Evolutionary conservation across 371 early-diverging fungal genomes (phyloP).

Genomic region (Mortierella sp.): DNA sequence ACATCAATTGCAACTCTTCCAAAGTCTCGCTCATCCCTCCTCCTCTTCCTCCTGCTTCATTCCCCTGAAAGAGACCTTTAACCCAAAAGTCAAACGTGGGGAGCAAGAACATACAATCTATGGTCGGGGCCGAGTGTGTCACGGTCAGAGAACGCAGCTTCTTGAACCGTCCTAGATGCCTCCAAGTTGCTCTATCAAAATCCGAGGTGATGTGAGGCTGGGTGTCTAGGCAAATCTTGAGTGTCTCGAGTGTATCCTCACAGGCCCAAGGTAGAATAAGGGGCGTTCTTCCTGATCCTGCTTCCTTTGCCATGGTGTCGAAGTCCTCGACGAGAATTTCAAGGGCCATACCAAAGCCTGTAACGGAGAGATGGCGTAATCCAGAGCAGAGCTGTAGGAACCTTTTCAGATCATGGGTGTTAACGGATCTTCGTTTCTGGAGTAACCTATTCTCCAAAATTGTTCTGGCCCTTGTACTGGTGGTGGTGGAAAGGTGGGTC

Average conservation of each 20-base stretch:
- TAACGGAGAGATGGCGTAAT: background rate
- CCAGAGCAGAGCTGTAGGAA: background rate
- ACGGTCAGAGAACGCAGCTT: background rate
- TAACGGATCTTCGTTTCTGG: background rate
- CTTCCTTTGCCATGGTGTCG: background rate
- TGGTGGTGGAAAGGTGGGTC: background rate
- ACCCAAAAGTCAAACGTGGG: conserved; percentile 16
- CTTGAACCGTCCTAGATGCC: background rate
- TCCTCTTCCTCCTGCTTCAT: background rate
- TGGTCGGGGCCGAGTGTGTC: background rate
- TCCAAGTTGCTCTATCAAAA: conserved; percentile 8
- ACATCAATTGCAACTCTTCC: background rate
- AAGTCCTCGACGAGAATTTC: background rate
- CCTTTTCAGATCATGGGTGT: background rate
- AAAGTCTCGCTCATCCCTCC: conserved; percentile 4
- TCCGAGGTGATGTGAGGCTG: background rate
- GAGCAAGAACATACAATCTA: background rate
- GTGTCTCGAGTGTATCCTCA: conserved; percentile 14
- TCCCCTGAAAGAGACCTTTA: conserved; percentile 1
- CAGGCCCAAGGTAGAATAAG: conserved; percentile 26
- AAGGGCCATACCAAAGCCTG: background rate
- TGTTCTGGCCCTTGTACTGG: background rate
- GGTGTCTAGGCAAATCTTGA: conserved; percentile 11
- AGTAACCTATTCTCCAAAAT: background rate
- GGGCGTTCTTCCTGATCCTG: background rate